A percentile compares a stretch with the other conserved stretches of the same genome.
Conservation (phyloP, 2,329 filamentous ascomycete species). For the Davidsoniella neocaledoniae region DNA sequence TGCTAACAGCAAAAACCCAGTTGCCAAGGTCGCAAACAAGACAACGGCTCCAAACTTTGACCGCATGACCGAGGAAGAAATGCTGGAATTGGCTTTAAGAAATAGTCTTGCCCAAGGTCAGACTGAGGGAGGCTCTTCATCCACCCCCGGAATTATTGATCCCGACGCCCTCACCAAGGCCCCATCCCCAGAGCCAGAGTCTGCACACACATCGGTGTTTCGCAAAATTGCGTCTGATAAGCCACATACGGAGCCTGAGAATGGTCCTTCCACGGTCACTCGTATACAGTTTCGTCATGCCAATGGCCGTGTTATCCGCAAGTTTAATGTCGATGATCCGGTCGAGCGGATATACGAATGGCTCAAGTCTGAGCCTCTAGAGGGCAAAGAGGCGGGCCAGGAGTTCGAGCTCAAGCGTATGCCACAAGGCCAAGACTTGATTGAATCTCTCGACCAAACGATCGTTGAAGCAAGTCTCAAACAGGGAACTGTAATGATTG, state of each 20-base stretch:
- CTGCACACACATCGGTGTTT: conserved; percentile 34
- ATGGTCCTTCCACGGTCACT: conserved; percentile 51
- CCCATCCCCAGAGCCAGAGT: conserved; percentile 24
- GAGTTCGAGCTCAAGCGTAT: conserved; percentile 80
- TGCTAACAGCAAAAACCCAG: conserved; percentile 78
- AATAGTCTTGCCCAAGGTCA: conserved; percentile 54
- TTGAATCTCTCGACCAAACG: conserved; percentile 54
- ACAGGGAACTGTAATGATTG: conserved; percentile 90
- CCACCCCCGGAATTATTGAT: conserved; percentile 40
- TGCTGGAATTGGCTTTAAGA: conserved; percentile 83
- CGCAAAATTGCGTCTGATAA: conserved; percentile 51
- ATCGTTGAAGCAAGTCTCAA: conserved; percentile 74
- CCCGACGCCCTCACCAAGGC: conserved; percentile 74
- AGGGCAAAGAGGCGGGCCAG: conserved; percentile 53
- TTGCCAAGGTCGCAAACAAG: conserved; percentile 49
- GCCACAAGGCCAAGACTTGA: conserved; percentile 62
- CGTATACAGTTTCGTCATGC: conserved; percentile 87
- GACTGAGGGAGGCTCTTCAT: conserved; percentile 17
- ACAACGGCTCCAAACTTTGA: conserved; percentile 42
- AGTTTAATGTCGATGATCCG: conserved; percentile 61
- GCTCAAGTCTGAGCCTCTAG: conserved; percentile 76
- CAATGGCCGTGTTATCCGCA: conserved; percentile 66
- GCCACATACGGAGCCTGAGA: conserved; percentile 63
- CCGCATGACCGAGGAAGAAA: conserved; percentile 91
- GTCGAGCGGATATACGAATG: conserved; percentile 86